A percentile compares a stretch with the other conserved stretches of the same genome.
Evolutionary conservation across 148 eudicot species (phyloP).

Genomic region (Hydrangea macrophylla): DNA sequence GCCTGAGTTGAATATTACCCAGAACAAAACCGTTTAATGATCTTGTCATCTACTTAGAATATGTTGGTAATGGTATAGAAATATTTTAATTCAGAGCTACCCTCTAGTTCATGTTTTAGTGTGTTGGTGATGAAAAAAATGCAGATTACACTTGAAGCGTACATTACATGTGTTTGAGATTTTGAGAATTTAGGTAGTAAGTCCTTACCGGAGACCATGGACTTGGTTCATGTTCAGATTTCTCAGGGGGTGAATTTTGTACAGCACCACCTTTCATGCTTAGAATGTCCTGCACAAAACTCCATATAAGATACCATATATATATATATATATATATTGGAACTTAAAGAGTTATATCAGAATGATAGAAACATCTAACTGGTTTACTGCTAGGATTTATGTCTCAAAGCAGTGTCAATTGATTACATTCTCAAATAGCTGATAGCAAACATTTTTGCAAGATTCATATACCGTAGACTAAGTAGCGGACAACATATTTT

Average conservation of each 20-base stretch:
- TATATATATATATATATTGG: background rate
- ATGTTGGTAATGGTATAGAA: background rate
- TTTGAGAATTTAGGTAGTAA: constrained; percentile 1
- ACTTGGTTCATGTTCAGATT: constrained; percentile 70
- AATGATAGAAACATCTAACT: background rate
- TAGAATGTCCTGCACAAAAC: constrained; percentile 64
- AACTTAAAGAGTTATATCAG: background rate
- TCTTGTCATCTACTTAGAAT: background rate
- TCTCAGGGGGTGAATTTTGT: constrained; percentile 86
- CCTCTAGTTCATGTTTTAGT: no score
- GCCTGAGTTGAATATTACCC: no score
- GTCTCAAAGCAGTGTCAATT: no score
- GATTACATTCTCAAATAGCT: no score
- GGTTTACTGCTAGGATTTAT: background rate
- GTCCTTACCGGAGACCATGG: constrained; percentile 99
- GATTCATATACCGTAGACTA: no score
- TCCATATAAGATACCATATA: constrained; percentile 5
- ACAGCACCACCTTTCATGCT: constrained; percentile 85
- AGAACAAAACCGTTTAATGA: no score
- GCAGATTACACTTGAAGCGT: background rate
- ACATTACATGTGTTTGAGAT: background rate
- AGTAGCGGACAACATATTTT: background rate
- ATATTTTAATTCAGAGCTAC: no score
- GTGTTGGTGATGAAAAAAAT: background rate
- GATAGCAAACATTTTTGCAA: no score